These are phyloP conservation scores for Starmerella apis DNA, from an alignment of 805 yeast species.

Conservation along the genomic window DNA sequence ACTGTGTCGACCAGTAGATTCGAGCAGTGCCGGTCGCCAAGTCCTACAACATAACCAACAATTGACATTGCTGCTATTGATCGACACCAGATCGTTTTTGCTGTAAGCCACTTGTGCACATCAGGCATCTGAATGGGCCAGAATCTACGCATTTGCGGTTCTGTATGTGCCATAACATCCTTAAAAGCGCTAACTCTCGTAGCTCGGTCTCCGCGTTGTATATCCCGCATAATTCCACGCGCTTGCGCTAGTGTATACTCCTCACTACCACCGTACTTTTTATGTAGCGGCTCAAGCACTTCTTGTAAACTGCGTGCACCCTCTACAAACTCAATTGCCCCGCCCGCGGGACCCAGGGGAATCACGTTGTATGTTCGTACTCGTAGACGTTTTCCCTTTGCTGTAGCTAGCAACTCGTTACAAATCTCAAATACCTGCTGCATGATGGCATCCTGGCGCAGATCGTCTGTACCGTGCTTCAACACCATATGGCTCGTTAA, in stretches of 20 bases:
- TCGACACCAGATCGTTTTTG: slow-evolving; percentile 53
- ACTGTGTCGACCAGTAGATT: slow-evolving; percentile 69
- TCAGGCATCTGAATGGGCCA: slow-evolving; percentile 57
- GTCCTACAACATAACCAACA: slow-evolving; percentile 76
- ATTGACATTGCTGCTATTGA: slow-evolving; percentile 81
- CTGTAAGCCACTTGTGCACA: slow-evolving; percentile 64
- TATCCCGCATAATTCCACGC: slow-evolving; percentile 34
- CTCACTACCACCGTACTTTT: slow-evolving; percentile 37
- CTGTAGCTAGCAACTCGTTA: slow-evolving; percentile 38
- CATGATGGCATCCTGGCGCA: slow-evolving; percentile 94
- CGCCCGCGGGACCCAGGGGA: slow-evolving; percentile 79
- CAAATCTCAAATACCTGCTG: slow-evolving; percentile 91
- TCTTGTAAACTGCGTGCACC: slow-evolving; percentile 64
- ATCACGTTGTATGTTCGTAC: slow-evolving; percentile 81
- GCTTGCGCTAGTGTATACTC: slow-evolving; percentile 36
- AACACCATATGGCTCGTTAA: slow-evolving; percentile 46
- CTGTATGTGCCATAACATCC: slow-evolving; percentile 41
- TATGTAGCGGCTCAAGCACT: slow-evolving; percentile 59
- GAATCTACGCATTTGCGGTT: slow-evolving; percentile 61
- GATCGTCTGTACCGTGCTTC: slow-evolving; percentile 74
- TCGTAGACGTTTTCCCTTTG: slow-evolving; percentile 23
- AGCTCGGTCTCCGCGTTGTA: neutral
- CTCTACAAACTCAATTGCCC: slow-evolving; percentile 81
- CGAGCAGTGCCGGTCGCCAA: slow-evolving; percentile 92
- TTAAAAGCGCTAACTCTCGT: slow-evolving; percentile 32